Evolutionary conservation across 169 alveolate species (phyloP).

Genomic region (Cryptosporidium andersoni): DNA sequence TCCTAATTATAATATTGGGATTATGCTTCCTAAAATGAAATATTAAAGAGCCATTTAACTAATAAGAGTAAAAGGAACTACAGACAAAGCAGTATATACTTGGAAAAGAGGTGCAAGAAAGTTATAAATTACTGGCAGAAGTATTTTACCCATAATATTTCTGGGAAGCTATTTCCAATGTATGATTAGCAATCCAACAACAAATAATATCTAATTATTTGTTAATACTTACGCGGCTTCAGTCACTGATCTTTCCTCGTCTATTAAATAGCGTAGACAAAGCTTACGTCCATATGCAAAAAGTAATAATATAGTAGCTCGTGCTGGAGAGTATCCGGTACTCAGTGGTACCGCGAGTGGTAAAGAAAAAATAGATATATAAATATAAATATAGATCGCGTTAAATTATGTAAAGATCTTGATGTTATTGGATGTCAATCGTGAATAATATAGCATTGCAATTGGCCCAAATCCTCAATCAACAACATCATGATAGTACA

Average conservation of each 20-base stretch:
- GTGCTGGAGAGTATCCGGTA: slow-evolving; percentile 72
- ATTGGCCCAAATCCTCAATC: slow-evolving; percentile 69
- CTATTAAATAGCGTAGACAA: slow-evolving; percentile 60
- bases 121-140: too few relatives aligned
- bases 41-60: too few relatives aligned
- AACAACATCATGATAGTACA: slow-evolving; percentile 37
- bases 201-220: too few relatives aligned
- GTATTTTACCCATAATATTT: too few relatives aligned
- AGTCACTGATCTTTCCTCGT: slow-evolving; percentile 60
- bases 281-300: slow-evolving; percentile 47
- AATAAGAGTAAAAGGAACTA: too few relatives aligned
- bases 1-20: too few relatives aligned
- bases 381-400: slow-evolving; percentile 66
- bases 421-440: slow-evolving; percentile 67
- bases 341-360: slow-evolving; percentile 64
- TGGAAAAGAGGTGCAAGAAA: too few relatives aligned
- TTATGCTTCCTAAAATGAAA: too few relatives aligned
- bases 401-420: slow-evolving; percentile 67
- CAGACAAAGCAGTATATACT: too few relatives aligned
- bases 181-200: too few relatives aligned
- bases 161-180: too few relatives aligned
- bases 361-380: slow-evolving; percentile 65
- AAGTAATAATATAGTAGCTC: slow-evolving; percentile 57
- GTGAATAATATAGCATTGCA: slow-evolving; percentile 69
- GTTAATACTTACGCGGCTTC: not conserved